phyloP scores from a whole-genome alignment of 1,284 basidiomycete species.

The Sanguinoderma infundibulare region DNA sequence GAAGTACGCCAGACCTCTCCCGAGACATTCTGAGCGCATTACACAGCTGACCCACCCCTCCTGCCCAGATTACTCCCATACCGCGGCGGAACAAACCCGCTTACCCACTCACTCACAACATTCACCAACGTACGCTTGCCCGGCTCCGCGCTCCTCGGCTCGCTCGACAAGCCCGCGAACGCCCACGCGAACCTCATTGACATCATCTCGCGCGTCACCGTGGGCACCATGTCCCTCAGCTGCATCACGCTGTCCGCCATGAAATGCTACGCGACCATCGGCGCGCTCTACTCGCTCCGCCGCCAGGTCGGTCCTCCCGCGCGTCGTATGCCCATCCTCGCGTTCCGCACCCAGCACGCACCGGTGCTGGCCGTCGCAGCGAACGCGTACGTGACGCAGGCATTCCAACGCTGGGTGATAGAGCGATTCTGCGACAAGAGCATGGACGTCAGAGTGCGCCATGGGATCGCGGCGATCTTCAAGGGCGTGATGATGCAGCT shows the following conservation, averaged over 20 bases:
- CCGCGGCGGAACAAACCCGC: constrained; percentile 39
- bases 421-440: constrained; percentile 35
- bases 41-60: too few species aligned
- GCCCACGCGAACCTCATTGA: constrained; percentile 37
- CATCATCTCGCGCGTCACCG: constrained; percentile 43
- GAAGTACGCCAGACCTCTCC: constrained; percentile 31
- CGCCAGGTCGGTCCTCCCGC: constrained; percentile 37
- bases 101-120: constrained; percentile 45
- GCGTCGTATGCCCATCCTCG: constrained; percentile 41
- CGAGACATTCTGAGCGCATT: too few species aligned
- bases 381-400: constrained; percentile 45
- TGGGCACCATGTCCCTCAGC: constrained; percentile 44
- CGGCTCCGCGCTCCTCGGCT: constrained; percentile 40
- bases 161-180: constrained; percentile 31
- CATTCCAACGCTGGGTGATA: constrained; percentile 35
- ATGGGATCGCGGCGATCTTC: constrained; percentile 44
- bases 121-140: constrained; percentile 45
- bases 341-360: constrained; percentile 52
- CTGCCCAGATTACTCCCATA: constrained; percentile 42
- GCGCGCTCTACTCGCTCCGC: constrained; percentile 45
- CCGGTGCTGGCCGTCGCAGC: constrained; percentile 47
- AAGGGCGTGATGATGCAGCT: constrained; percentile 43
- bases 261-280: constrained; percentile 39
- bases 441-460: constrained; percentile 38
- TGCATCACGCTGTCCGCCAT: constrained; percentile 38